A percentile compares a stretch with the other conserved stretches of the same genome.
phyloP scores from a whole-genome alignment of 2,329 filamentous ascomycete genomes.

The Lomentospora prolificans region DNA sequence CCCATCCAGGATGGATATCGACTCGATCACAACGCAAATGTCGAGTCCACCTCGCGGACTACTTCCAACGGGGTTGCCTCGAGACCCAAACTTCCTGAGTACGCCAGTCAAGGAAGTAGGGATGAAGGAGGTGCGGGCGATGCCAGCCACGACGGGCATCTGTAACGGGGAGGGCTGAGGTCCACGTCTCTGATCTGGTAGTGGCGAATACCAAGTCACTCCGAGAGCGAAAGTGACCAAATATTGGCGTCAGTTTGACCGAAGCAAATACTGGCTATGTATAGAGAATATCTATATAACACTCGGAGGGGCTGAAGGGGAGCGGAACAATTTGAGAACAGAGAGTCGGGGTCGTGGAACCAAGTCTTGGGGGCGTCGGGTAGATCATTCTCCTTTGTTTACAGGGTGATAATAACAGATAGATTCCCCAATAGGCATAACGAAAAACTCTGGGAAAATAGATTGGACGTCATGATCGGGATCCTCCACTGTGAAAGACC shows the following conservation, averaged over 20 bases:
- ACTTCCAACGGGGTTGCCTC: slow-evolving; percentile 18
- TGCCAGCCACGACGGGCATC: not conserved
- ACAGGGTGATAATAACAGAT: not conserved
- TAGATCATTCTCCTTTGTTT: not conserved
- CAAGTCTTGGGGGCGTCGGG: not conserved
- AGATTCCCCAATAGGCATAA: not conserved
- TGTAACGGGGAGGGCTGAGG: not conserved
- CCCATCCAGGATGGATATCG: slow-evolving; percentile 5
- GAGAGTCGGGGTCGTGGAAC: no score
- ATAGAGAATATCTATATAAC: no score
- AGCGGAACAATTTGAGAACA: no score
- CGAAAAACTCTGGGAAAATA: not conserved
- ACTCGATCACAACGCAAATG: slow-evolving; percentile 29
- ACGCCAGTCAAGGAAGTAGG: not conserved
- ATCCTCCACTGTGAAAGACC: no score
- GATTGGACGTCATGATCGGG: not conserved
- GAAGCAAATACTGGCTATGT: no score
- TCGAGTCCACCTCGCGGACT: slow-evolving; percentile 28
- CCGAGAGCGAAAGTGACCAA: no score
- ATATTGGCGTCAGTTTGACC: no score
- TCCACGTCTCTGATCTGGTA: no score
- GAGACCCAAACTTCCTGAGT: slow-evolving; percentile 3
- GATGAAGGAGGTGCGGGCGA: not conserved
- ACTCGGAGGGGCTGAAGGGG: no score
- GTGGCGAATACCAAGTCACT: no score